Percentiles rank a stretch among this genome's conserved stretches.
Conservation (phyloP, 345 rosid species). For the Eucalyptus dawsonii region DNA sequence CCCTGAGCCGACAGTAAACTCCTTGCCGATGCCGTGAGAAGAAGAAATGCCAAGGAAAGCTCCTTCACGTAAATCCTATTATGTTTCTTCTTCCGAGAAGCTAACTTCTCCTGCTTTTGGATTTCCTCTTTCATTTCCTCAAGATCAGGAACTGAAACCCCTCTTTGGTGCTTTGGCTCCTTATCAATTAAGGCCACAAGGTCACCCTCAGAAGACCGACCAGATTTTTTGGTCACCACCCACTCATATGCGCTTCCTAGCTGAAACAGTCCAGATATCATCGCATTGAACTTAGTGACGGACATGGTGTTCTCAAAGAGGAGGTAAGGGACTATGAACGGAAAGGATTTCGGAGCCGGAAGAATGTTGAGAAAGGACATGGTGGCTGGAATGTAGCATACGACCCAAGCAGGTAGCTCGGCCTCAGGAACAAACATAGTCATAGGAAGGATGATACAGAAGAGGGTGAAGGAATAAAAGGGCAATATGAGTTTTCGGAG, state of each 20-base stretch:
- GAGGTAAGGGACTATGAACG: slow-evolving; percentile 45
- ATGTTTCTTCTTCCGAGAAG: slow-evolving; percentile 16
- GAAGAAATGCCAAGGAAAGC: slow-evolving; percentile 32
- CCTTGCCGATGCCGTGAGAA: slow-evolving; percentile 27
- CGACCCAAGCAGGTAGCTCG: slow-evolving; percentile 40
- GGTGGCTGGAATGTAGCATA: slow-evolving; percentile 45
- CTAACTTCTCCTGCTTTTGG: slow-evolving; percentile 10
- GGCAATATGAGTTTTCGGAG: slow-evolving; percentile 40
- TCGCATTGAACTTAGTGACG: slow-evolving; percentile 45
- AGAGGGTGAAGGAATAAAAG: slow-evolving; percentile 42
- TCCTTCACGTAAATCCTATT: slow-evolving; percentile 33
- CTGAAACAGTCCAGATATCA: slow-evolving; percentile 49
- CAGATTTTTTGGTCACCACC: slow-evolving; percentile 48
- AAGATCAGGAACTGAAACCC: slow-evolving; percentile 18
- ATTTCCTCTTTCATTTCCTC: slow-evolving; percentile 18
- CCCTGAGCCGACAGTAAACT: slow-evolving; percentile 37
- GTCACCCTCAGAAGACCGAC: slow-evolving; percentile 47
- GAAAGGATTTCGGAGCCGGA: slow-evolving; percentile 39
- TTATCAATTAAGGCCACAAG: slow-evolving; percentile 19
- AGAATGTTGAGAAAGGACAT: slow-evolving; percentile 50
- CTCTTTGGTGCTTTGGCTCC: slow-evolving; percentile 18
- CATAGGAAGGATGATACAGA: slow-evolving; percentile 49
- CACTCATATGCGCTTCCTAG: slow-evolving; percentile 48
- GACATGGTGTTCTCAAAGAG: slow-evolving; percentile 51
- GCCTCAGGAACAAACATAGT: slow-evolving; percentile 51